phyloP scores from a whole-genome alignment of 1,139 yeast species.

The Taphrina pruni region DNA sequence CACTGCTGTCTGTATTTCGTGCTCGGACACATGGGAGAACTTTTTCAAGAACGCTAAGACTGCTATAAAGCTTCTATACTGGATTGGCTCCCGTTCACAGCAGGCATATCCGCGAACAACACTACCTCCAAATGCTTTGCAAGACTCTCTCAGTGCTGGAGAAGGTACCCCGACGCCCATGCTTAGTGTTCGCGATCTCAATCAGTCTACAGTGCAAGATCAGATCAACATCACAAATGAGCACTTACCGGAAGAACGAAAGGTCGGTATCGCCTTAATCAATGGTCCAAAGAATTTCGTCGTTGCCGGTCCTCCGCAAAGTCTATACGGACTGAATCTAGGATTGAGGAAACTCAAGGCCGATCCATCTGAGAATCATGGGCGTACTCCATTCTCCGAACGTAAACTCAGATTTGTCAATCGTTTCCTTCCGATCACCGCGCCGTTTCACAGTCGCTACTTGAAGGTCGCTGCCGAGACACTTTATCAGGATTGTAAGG shows the following conservation, averaged over 20 bases:
- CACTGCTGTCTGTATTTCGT: constrained; percentile 88
- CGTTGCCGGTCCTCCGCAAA: constrained; percentile 97
- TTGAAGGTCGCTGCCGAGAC: constrained; percentile 73
- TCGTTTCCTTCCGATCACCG: constrained; percentile 91
- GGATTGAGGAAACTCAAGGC: constrained; percentile 94
- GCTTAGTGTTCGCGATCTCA: constrained; percentile 90
- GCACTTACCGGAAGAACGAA: constrained; percentile 90
- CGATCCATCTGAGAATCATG: constrained; percentile 90
- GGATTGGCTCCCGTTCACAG: constrained; percentile 90
- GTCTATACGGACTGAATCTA: constrained; percentile 93
- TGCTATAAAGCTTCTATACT: constrained; percentile 84
- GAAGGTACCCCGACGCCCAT: constrained; percentile 98
- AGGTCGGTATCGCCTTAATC: constrained; percentile 84
- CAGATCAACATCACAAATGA: constrained; percentile 86
- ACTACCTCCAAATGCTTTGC: constrained; percentile 89
- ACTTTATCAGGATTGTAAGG: constrained; percentile 61
- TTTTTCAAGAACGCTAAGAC: constrained; percentile 74
- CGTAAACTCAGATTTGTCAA: constrained; percentile 91
- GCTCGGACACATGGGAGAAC: constrained; percentile 83
- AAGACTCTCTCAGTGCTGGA: constrained; percentile 89
- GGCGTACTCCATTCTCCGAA: constrained; percentile 89
- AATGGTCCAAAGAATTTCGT: constrained; percentile 97
- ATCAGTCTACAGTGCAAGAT: constrained; percentile 75
- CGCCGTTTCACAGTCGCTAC: constrained; percentile 95
- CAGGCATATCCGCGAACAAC: constrained; percentile 91